Evolutionary conservation across 208 protist genomes (phyloP), one percentile per base, ranked within the genome.

Genomic region (Phytomonas sp.): DNA sequence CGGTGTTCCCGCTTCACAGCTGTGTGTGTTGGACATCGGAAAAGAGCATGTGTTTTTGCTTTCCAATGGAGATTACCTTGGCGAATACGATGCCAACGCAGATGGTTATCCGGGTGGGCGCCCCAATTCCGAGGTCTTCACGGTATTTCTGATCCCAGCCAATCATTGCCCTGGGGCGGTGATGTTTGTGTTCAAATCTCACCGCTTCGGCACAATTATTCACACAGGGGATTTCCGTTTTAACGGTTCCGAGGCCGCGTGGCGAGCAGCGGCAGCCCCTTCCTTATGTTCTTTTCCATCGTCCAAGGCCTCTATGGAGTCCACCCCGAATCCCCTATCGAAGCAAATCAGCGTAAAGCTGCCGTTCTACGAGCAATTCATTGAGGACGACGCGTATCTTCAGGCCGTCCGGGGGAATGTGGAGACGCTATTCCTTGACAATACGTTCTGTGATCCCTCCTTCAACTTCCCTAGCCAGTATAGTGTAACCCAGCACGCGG

Each of bases 191-290:
- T 95, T 98, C 70, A 65, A 73, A 7, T 88, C 80, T 11, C 33
- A 74, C 6, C 37, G 69, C 2, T 85, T 87, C 51, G 84, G 85
- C 23, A 82, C 71, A 30, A 80, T 95, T 33, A 65, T 98, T 28
- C 95, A 98, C 73, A 96, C 91, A 0, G 95, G 95, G 40, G 95
- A 98, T 73, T 97, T 98, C 74, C 82, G 95, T n/a, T 98, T 89
- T 65, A 88, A 89, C 64, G 65, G 77, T 8, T 72, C 77, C n/a
- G 59, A 60, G 46, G 59, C 32, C 17, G 43, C 23, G 5, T 79
- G 78, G 77, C 71, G 29, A 4, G 64, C 40, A 46, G 40, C 40
- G 40, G 2, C 40, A 46, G 40, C 40, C 40, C 11, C 40, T 17
- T 8, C 15, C 15, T 15, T 3, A 20, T 46, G 40, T 46, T 4